These are phyloP conservation scores for Allium fistulosum DNA, from an alignment of 106 monocot species.

Conservation along the genomic window DNA sequence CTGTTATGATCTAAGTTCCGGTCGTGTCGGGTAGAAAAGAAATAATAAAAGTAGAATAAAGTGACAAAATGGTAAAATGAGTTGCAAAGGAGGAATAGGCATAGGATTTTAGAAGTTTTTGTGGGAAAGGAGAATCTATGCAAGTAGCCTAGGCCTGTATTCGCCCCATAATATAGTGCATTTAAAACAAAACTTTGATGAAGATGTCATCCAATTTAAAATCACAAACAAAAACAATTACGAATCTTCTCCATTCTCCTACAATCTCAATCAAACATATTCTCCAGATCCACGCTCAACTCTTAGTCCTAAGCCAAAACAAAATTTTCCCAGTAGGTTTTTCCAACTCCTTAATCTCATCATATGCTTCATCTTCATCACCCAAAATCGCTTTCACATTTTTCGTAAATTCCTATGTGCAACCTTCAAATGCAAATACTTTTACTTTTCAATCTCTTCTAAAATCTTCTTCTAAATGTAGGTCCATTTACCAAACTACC, in stretches of 20 bases:
- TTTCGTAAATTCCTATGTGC: conserved; percentile 3
- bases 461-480: conserved; percentile 16
- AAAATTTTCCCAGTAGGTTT: conserved; percentile 1
- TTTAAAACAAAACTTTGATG: too few relatives aligned
- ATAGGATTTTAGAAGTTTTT: too few relatives aligned
- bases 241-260: conserved; percentile 7
- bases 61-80: too few relatives aligned
- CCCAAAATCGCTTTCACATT: conserved; percentile 9
- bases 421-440: not conserved
- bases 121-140: too few relatives aligned
- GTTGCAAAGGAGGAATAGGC: too few relatives aligned
- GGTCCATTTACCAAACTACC: conserved; percentile 9
- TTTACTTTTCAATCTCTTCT: conserved; percentile 25
- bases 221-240: not conserved
- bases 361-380: conserved; percentile 13
- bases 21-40: too few relatives aligned
- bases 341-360: conserved; percentile 13
- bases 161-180: too few relatives aligned
- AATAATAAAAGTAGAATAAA: too few relatives aligned
- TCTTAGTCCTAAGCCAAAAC: not conserved
- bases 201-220: conserved; percentile 1
- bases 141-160: too few relatives aligned
- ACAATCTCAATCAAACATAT: not conserved
- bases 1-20: too few relatives aligned
- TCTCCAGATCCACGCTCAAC: conserved; percentile 9